Base-by-base conservation (phyloP, 139 green algal genomes). In the Micractinium conductrix region DNA sequence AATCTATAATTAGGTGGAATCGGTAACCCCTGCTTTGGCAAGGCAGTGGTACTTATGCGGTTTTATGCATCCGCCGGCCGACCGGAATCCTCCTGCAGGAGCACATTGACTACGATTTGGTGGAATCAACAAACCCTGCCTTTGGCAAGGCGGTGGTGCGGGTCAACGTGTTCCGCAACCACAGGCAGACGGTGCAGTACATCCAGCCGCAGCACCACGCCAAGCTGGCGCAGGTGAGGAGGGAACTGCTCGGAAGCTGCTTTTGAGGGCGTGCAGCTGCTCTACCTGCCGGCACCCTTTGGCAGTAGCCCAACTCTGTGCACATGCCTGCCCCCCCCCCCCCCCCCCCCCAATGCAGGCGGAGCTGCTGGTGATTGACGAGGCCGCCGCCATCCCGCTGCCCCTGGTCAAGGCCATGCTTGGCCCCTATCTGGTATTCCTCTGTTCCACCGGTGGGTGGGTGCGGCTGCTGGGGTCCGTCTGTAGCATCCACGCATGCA, bases 361-460 rank as follows among this genome's bases (percentile, higher is more conserved):
- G 12, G 97, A 99, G 94, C 93, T 99, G 83, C 86, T 99, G 55
- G 96, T 99, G 17, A 99, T 99, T 78, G 97, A 99, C 84, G 97
- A 99, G 90, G 96, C 96, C 21, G 96, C 96, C 1, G 96, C 96
- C 71, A 99, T 99, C 81, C 97, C 97, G 2, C 90, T 99, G 83
- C 96, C 97, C 0, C 73, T 96, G 63, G 97, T 99, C 26, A 98
- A 97, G 87, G 68, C 88, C 38, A 91, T 99, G 89, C 90, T 99
- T 83, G 97, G 97, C 5, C 97, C 97, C 24, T 99, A 99, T 93
- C 91, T 99, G 19, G 95, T 99, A 37, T 99, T 99, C 92, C 91
- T 99, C 7, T 98, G 95, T 92, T 99, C 96, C 63, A 98, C 96
- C 26, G 75, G 75, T 80, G 74, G 33, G 67, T 30, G 12, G 4